Base-by-base conservation (phyloP, 805 yeast genomes). In the Nakazawaea ambrosiae region DNA sequence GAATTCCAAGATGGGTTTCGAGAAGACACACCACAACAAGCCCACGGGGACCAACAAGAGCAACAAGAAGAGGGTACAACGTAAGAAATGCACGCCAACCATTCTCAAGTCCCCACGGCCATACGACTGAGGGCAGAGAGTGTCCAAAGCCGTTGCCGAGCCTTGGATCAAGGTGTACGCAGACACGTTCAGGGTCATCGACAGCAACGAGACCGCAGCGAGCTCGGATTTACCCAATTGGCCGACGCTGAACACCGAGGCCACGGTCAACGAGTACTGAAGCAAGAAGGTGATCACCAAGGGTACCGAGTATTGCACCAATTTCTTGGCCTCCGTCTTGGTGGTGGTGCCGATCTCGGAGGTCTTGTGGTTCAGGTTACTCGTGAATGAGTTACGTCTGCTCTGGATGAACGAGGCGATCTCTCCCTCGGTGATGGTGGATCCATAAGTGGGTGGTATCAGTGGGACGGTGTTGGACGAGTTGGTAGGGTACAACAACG, bases 161-260 rank as follows among this genome's bases (percentile, higher is more conserved):
- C 90, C 92, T 47, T 81, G 83, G 46, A 83, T 78, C 9, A 81
- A 69, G 26, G 87, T 83, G 43, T 81, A 73, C 2, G 86, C 89
- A 3, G 82, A 69, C 37, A 83, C 81, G 51, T 81, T 82, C 6
- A 86, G 83, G 4, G 88, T 79, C 87, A 82, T 81, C 16, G 83
- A 71, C 14, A 84, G 81, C 34, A 83, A 59, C 12, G 87, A 75
- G 5, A 81, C 82, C 23, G 87, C 90, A 12, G 88, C 90, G 34
- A 83, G 63, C 47, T 81, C 87, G 18, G 69, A 66, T 26, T 75
- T 71, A 2, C 90, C 89, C 37, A 83, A 65, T 46, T 78, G 74
- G 8, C 90, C 88, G 22, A 81, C 89, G 3, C 83, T 76, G 53
- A 83, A 81, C 24, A 82, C 83, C 1, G 86, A 78, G 12, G 88